phyloP scores from a whole-genome alignment of 345 rosid genomes.

The Euphorbia tirucalli region DNA sequence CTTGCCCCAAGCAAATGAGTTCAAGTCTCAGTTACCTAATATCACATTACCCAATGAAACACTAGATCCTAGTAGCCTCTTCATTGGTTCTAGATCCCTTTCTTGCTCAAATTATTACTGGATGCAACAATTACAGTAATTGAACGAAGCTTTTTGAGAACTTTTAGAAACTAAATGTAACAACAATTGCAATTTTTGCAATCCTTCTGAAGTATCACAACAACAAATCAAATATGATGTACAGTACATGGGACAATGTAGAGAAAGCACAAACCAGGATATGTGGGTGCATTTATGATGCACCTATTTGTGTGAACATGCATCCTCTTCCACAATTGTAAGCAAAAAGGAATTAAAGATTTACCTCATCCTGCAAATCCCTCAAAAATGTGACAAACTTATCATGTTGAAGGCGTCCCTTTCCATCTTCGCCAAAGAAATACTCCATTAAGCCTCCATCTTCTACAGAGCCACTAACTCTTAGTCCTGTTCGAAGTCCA shows the following conservation, averaged over 20 bases:
- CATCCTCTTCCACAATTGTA: not conserved
- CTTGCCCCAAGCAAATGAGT: not conserved
- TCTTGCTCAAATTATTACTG: not conserved
- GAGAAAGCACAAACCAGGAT: not conserved
- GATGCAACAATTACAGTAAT: not conserved
- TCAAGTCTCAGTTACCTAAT: slow-evolving; percentile 2
- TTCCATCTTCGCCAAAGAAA: slow-evolving; percentile 90
- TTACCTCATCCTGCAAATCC: slow-evolving; percentile 73
- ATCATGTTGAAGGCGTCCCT: slow-evolving; percentile 54
- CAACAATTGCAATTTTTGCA: not conserved
- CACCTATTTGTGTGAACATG: not conserved
- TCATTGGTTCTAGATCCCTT: not conserved
- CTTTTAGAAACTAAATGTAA: not conserved
- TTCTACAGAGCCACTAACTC: slow-evolving; percentile 59
- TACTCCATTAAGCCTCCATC: slow-evolving; percentile 81
- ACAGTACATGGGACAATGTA: not conserved
- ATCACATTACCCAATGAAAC: not conserved
- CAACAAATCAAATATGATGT: not conserved
- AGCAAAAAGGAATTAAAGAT: not conserved
- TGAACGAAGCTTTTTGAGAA: not conserved
- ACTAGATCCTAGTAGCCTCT: not conserved
- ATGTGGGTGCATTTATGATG: not conserved
- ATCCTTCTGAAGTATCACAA: not conserved
- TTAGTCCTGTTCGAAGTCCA: slow-evolving; percentile 65
- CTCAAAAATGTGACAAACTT: slow-evolving; percentile 73